Evolutionary conservation across 345 rosid genomes (phyloP).

Genomic region (Brassica nigra): DNA sequence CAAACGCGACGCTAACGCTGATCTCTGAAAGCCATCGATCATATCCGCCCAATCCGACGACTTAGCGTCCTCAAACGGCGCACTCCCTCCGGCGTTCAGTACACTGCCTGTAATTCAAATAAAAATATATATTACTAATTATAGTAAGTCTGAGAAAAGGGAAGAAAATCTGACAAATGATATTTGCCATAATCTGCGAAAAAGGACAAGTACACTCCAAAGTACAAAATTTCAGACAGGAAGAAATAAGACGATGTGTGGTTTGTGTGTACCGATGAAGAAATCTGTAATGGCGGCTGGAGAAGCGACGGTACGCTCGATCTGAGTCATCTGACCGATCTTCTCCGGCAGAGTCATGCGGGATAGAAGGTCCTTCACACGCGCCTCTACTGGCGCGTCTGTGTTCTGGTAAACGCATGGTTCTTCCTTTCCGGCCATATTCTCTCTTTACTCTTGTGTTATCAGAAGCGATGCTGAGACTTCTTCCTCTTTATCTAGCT

Average conservation of each 20-base stretch:
- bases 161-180: not conserved
- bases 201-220: not conserved
- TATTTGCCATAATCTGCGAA: not conserved
- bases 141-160: not conserved
- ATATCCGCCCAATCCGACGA: constrained; percentile 84
- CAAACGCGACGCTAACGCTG: constrained; percentile 67
- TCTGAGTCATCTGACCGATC: constrained; percentile 69
- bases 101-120: constrained; percentile 63
- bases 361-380: constrained; percentile 73
- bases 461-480: not conserved
- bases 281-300: constrained; percentile 16
- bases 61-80: constrained; percentile 59
- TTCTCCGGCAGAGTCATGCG: constrained; percentile 78
- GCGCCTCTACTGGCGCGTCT: constrained; percentile 61
- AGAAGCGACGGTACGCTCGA: constrained; percentile 34
- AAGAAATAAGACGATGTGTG: not conserved
- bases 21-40: constrained; percentile 70
- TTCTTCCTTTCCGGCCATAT: constrained; percentile 22
- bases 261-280: constrained; percentile 27
- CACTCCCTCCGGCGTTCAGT: constrained; percentile 75
- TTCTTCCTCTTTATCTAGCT: constrained; percentile 4
- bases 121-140: not conserved
- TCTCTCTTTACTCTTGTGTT: not conserved
- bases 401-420: constrained; percentile 44
- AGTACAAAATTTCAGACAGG: not conserved